These are phyloP conservation scores for Oropetium thomaeum DNA, from an alignment of 176 grass and related monocot species.

Conservation along the genomic window DNA sequence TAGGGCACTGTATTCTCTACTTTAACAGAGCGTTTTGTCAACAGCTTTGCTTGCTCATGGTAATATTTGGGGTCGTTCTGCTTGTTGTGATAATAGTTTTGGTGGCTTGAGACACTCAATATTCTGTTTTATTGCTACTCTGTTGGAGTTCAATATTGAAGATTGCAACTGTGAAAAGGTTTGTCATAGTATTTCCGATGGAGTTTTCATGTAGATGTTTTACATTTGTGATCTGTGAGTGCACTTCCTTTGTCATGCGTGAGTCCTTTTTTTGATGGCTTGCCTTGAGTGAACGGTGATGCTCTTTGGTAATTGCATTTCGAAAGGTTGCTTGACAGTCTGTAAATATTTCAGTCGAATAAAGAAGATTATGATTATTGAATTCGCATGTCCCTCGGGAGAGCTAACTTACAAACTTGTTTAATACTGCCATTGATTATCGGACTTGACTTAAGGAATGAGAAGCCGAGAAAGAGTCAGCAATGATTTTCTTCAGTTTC, in stretches of 20 bases:
- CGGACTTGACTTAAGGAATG: not conserved
- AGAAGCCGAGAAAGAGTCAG: not conserved
- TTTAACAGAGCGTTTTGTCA: not conserved
- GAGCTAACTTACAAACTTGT: not conserved
- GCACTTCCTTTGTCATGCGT: slow-evolving; percentile 23
- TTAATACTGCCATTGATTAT: not conserved
- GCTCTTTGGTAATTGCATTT: slow-evolving; percentile 11
- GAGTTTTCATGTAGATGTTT: not conserved
- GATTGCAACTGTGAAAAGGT: not conserved
- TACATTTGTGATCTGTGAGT: slow-evolving; percentile 31
- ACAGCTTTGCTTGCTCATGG: slow-evolving; percentile 68
- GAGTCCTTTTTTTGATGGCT: slow-evolving; percentile 53
- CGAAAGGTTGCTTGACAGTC: not conserved
- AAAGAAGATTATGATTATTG: slow-evolving; percentile 5
- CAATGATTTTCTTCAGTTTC: not conserved
- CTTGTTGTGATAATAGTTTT: slow-evolving; percentile 69
- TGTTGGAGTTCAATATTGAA: slow-evolving; percentile 9
- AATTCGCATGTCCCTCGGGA: not conserved
- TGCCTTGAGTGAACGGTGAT: slow-evolving; percentile 46
- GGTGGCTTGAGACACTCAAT: slow-evolving; percentile 33
- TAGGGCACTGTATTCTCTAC: slow-evolving; percentile 1
- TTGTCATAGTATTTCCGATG: not conserved
- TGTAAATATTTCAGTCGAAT: slow-evolving; percentile 39
- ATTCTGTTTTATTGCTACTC: not conserved
- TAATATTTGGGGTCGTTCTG: slow-evolving; percentile 58